Base-by-base conservation (phyloP, 2,329 filamentous ascomycete genomes). In the Bertia moriformis region DNA sequence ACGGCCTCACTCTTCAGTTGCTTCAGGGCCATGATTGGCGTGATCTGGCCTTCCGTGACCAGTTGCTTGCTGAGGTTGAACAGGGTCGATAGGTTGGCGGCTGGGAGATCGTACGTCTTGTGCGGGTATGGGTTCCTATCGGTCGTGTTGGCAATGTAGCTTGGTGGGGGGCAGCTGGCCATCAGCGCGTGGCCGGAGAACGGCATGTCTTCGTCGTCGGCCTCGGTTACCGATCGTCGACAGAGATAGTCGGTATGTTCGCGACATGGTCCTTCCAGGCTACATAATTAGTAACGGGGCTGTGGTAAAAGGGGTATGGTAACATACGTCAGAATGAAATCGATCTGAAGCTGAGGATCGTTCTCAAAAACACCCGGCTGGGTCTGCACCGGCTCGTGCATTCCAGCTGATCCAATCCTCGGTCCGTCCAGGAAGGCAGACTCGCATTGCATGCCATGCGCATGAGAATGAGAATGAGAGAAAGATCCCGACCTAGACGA, bases 271-370 rank as follows among this genome's bases (percentile, higher is more conserved):
- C 12, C 7, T 35, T 35, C 32, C 32, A 35, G 17, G 10, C 32
- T 35, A 15, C 15, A 18, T 17, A 10, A 15, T 35, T 35, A 35
- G 32, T 18, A 35, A 10, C 17, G 32, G 22, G 22, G n/a, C n/a
- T 27, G n/a, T 7, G n/a, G 22, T 7, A n/a, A 27, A 27, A n/a
- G 7, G 67, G 65, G 61, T 67, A 49, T 60, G 58, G 55, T 54
- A 55, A 73, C 83, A 72, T 87, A 91, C 84, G 83, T 82, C 72
- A 91, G 73, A 52, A 91, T 84, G 65, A 91, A 89, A 60, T 91
- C 84, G 63, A 91, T 87, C 54, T 84, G 84, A 49, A 83, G 74
- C 57, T 87, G 80, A 56, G 89, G 82, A 62, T 83, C 81, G 56
- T 88, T 81, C 49, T 83, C 55, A 35, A 35, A 35, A 63, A 59